A percentile compares a stretch with the other conserved stretches of the same genome.
Conservation (phyloP, 2,329 filamentous ascomycete species). For the Scopulariopsis brevicaulis region DNA sequence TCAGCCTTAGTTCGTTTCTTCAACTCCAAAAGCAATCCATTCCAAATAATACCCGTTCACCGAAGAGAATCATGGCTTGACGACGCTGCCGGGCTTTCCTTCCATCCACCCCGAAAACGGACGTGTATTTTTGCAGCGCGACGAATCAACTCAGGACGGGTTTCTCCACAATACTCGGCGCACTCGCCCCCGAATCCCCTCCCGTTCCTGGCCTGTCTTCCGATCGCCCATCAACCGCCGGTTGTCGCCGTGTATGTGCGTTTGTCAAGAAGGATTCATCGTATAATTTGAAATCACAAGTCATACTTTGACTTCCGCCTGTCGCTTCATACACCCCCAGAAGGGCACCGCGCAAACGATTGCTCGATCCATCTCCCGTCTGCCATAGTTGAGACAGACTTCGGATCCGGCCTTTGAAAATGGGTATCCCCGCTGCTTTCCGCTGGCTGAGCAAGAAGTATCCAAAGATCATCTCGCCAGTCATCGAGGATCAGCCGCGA, state of each 20-base stretch:
- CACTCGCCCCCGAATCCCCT: too few species aligned
- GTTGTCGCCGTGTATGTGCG: too few species aligned
- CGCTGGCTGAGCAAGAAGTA: slow-evolving; percentile 96
- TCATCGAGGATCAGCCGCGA: slow-evolving; percentile 74
- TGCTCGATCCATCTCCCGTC: not conserved
- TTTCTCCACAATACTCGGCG: too few species aligned
- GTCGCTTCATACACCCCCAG: not conserved
- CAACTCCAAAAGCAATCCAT: not conserved
- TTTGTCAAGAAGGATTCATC: too few species aligned
- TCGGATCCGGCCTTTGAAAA: slow-evolving; percentile 24
- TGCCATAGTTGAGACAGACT: not conserved
- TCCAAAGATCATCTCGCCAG: slow-evolving; percentile 89
- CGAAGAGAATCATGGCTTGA: not conserved
- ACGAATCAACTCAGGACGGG: not conserved
- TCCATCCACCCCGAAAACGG: not conserved
- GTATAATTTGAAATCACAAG: too few species aligned
- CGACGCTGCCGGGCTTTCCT: not conserved
- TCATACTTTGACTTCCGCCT: not conserved
- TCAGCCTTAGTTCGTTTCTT: not conserved
- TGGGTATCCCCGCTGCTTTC: slow-evolving; percentile 94
- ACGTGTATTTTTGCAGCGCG: not conserved
- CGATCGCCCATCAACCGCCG: too few species aligned
- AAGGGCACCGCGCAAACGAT: not conserved
- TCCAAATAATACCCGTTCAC: not conserved
- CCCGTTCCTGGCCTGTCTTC: too few species aligned